Evolutionary conservation across 2,329 filamentous ascomycete species (phyloP), one percentile per base, ranked within the genome.

Genomic region (Fusarium sarcochroum): DNA sequence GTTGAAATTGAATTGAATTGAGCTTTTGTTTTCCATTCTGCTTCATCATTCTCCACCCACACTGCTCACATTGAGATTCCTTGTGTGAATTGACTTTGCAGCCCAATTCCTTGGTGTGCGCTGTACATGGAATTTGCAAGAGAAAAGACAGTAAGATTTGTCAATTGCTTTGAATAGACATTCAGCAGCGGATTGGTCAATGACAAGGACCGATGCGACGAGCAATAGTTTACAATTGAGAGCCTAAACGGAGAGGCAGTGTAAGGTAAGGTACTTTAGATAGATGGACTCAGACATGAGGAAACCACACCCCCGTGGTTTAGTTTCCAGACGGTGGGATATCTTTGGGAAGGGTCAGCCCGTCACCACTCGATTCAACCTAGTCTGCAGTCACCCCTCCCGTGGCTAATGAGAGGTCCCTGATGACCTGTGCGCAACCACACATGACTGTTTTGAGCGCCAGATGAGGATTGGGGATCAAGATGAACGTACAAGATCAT

Each of bases 291-390:
- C 27, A 62, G 46, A 51, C 45, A 57, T 38, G 44, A 63, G 38
- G 51, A 55, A 69, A 50, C 50, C 42, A 60, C 60, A 64, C 58
- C 45, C 37, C 30, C 41, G 45, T 63, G 61, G 42, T 46, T 63
- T 54, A 59, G 63, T 52, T 56, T 63, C 59, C n/a, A 60, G 50
- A 68, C 49, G 40, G 50, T 68, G 54, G 59, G 71, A 69, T 73
- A 72, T 73, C 70, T 42, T 72, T 73, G 62, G 70, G 53, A 55
- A 72, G 54, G 60, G 66, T 68, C 66, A 72, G 63, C 62, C 59
- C 64, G 62, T 57, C 47, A 44, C 18, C 34, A 42, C 48, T 34
- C n/a, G 18, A 42, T 23, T n/a, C 34, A 30, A 32, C 18, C 42
- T 40, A 18, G 25, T 18, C 34, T 56, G 20, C 41, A 59, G 34